A percentile compares a stretch with the other conserved stretches of the same genome.
Evolutionary conservation across 139 green algal genomes (phyloP).

Genomic region (Haematococcus lacustris): DNA sequence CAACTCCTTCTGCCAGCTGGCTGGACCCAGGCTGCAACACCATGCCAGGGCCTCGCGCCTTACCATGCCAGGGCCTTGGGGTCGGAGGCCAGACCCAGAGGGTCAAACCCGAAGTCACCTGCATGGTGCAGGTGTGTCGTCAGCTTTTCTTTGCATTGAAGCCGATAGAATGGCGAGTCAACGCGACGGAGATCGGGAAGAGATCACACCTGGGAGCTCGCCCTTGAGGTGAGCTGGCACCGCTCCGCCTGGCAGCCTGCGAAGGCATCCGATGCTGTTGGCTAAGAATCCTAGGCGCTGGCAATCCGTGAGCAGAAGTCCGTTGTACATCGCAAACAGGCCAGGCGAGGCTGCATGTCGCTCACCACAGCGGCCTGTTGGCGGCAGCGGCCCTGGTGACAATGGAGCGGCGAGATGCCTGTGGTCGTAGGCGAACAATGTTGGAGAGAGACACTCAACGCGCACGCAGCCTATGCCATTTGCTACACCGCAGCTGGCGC

Average conservation of each 20-base stretch:
- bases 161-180: background rate
- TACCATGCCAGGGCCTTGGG: constrained; percentile 68
- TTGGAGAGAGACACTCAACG: no score
- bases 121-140: background rate
- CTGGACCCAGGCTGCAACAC: no score
- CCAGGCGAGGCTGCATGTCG: no score
- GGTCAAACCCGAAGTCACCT: constrained; percentile 32
- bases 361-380: no score
- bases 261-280: background rate
- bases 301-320: no score
- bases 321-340: no score
- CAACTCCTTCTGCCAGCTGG: background rate
- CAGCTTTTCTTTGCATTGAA: background rate
- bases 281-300: no score
- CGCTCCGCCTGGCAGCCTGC: constrained; percentile 39
- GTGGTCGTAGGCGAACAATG: no score
- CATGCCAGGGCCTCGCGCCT: background rate
- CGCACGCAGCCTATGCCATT: no score
- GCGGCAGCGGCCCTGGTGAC: no score
- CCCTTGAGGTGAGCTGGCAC: constrained; percentile 43
- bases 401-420: no score
- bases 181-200: background rate
- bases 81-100: constrained; percentile 75
- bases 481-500: no score
- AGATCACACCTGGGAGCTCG: constrained; percentile 35